These are phyloP conservation scores for Colletotrichum orbiculare DNA, from an alignment of 2,329 filamentous ascomycete species.

Conservation along the genomic window DNA sequence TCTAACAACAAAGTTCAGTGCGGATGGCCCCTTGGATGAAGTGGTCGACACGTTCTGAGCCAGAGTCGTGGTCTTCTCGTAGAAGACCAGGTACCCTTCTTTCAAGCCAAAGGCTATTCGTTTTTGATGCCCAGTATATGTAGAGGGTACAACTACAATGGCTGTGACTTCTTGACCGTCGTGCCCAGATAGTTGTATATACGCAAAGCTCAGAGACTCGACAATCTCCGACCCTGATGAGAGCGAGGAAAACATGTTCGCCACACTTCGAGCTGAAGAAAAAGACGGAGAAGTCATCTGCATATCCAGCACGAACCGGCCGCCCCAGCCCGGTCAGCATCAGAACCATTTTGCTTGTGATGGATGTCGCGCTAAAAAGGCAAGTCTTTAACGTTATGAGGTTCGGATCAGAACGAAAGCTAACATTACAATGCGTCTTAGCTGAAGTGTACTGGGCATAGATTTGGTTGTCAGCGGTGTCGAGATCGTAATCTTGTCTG, in stretches of 20 bases:
- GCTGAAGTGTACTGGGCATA: conserved; percentile 18
- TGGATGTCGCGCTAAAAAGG: conserved; percentile 15
- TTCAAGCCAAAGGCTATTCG: too few relatives aligned
- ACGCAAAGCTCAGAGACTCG: not conserved
- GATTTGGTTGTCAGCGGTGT: conserved; percentile 15
- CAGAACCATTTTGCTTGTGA: conserved; percentile 20
- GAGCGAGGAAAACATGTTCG: conserved; percentile 7
- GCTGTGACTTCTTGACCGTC: too few relatives aligned
- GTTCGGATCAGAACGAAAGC: too few relatives aligned
- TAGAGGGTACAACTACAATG: too few relatives aligned
- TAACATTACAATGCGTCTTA: not conserved
- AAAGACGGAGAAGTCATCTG: conserved; percentile 17
- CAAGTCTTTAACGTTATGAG: not conserved
- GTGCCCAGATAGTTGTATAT: too few relatives aligned
- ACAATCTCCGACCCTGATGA: not conserved
- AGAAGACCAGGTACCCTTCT: too few relatives aligned
- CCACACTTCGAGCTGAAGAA: conserved; percentile 22
- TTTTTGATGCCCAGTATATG: too few relatives aligned
- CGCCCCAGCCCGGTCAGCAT: conserved; percentile 11
- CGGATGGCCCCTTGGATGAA: too few relatives aligned
- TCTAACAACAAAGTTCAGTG: too few relatives aligned
- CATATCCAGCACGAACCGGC: conserved; percentile 13
- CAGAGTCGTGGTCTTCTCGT: too few relatives aligned
- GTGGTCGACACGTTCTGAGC: too few relatives aligned
- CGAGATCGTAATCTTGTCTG: conserved; percentile 12